Conservation (phyloP, 768 basidiomycete genomes). For the Russula brevipes region DNA sequence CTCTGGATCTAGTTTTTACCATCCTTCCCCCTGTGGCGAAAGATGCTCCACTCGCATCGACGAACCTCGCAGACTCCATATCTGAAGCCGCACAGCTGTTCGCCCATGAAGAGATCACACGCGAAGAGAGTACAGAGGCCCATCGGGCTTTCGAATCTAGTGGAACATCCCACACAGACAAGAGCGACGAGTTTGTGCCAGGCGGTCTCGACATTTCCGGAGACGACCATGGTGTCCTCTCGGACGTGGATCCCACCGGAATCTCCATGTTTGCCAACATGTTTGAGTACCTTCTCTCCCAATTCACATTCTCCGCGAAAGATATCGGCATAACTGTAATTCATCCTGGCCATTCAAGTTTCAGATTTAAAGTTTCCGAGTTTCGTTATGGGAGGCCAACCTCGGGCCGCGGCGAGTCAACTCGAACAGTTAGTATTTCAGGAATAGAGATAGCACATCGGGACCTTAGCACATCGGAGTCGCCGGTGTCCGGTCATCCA, state of each 20-base stretch:
- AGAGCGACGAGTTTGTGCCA: constrained; percentile 49
- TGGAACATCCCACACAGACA: constrained; percentile 25
- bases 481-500: constrained; percentile 9
- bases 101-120: constrained; percentile 73
- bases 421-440: constrained; percentile 49
- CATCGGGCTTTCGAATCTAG: constrained; percentile 61
- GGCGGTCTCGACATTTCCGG: constrained; percentile 57
- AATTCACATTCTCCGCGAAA: constrained; percentile 70
- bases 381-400: constrained; percentile 52
- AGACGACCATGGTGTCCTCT: constrained; percentile 38
- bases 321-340: constrained; percentile 66
- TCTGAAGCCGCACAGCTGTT: constrained; percentile 82
- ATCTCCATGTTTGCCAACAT: constrained; percentile 77
- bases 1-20: constrained; percentile 63
- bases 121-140: constrained; percentile 64
- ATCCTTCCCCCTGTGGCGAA: constrained; percentile 32
- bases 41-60: constrained; percentile 23
- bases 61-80: constrained; percentile 71
- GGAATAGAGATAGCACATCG: constrained; percentile 52
- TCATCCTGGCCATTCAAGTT: constrained; percentile 56
- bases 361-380: constrained; percentile 54
- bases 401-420: constrained; percentile 28
- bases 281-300: constrained; percentile 70
- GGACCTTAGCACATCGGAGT: constrained; percentile 36
- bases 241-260: constrained; percentile 61